Evolutionary conservation across 1,139 yeast genomes (phyloP).

Genomic region (Tardiomyces blankii): DNA sequence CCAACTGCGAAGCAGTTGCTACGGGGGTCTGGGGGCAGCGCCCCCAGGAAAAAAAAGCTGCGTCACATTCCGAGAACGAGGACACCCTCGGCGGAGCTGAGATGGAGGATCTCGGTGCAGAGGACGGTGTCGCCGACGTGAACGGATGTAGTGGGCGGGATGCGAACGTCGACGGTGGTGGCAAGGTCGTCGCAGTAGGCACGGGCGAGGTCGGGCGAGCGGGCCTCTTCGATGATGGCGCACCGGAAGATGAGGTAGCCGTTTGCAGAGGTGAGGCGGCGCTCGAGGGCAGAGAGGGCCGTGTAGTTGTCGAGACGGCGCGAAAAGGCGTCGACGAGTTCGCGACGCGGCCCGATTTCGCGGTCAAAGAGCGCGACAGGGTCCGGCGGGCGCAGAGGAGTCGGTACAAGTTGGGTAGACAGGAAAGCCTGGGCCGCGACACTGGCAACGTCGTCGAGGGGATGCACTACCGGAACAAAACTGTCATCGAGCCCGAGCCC

Average conservation of each 20-base stretch:
- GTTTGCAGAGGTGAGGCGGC: neutral
- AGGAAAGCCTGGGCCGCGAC: neutral
- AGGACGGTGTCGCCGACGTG: constrained; percentile 24
- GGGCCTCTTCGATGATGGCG: neutral
- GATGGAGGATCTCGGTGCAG: constrained; percentile 23
- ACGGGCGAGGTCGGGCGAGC: neutral
- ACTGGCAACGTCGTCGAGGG: neutral
- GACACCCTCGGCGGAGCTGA: constrained; percentile 21
- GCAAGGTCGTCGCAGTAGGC: constrained; percentile 1
- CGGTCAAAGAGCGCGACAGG: neutral
- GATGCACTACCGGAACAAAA: neutral
- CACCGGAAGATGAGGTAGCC: constrained; percentile 1
- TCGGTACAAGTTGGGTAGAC: neutral
- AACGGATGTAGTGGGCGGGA: constrained; percentile 2
- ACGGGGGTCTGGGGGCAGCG: no score
- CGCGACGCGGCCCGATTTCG: neutral
- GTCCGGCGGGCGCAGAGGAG: neutral
- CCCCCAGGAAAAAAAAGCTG: neutral
- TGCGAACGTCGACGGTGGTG: constrained; percentile 6
- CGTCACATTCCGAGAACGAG: constrained; percentile 19
- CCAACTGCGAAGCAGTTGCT: no score
- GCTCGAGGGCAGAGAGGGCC: neutral
- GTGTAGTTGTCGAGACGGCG: neutral
- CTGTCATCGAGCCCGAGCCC: neutral
- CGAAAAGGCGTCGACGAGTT: neutral